Conservation (phyloP, 805 yeast species). For the Pichia exigua region DNA sequence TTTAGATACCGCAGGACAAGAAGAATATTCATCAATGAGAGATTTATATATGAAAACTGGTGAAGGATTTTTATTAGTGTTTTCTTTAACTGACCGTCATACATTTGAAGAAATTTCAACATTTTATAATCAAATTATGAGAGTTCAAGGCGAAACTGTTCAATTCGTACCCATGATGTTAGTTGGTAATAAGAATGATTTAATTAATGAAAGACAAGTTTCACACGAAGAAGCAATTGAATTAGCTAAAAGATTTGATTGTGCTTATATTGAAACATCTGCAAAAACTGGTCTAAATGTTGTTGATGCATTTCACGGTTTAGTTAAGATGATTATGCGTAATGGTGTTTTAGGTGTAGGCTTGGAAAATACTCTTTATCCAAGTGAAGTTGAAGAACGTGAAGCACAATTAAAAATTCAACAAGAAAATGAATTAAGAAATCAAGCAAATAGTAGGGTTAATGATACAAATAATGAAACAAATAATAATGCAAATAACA, state of each 20-base stretch:
- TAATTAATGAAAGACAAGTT: slow-evolving; percentile 57
- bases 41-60: slow-evolving; percentile 96
- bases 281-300: slow-evolving; percentile 91
- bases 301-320: slow-evolving; percentile 28
- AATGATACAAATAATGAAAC: neutral
- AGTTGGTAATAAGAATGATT: slow-evolving; percentile 72
- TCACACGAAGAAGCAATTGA: slow-evolving; percentile 48
- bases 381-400: slow-evolving; percentile 19
- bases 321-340: slow-evolving; percentile 29
- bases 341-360: slow-evolving; percentile 20
- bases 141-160: slow-evolving; percentile 40
- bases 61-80: slow-evolving; percentile 86
- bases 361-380: slow-evolving; percentile 22
- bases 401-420: slow-evolving; percentile 12
- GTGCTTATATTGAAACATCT: slow-evolving; percentile 82
- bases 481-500: neutral
- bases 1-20: slow-evolving; percentile 97
- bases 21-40: slow-evolving; percentile 87
- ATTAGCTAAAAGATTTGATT: slow-evolving; percentile 58
- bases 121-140: slow-evolving; percentile 45
- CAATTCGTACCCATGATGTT: slow-evolving; percentile 69
- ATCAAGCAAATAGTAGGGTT: neutral
- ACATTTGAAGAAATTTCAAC: slow-evolving; percentile 79
- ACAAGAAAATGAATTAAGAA: slow-evolving; percentile 1
- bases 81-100: slow-evolving; percentile 76